Base-by-base conservation (phyloP, 495 filamentous ascomycete species). In the Hamigera avellanea region DNA sequence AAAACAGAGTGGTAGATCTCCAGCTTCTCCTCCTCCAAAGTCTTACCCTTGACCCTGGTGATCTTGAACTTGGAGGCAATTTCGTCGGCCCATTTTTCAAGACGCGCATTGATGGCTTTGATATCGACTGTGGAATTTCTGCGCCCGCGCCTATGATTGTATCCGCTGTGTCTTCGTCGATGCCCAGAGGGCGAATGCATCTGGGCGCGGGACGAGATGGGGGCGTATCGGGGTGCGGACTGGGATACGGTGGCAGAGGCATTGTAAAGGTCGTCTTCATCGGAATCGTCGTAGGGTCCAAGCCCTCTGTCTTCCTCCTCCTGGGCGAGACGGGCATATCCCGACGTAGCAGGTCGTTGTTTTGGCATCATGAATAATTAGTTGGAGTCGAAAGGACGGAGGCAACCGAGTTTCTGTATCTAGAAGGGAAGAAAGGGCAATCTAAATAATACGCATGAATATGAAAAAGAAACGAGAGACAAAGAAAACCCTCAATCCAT, bases 1-100 rank as follows among this genome's bases (percentile, higher is more conserved):
- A 96, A 99, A 16, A 99, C 91, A 1, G 86, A 91, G 62, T 95
- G 85, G 46, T 95, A 86, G 33, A 99, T 99, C 61, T 99, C 93
- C 21, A 95, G 70, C 33, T 76, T 81, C 56, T 88, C 86, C 45
- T 93, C 87, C 44, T 88, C 82, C 17, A 73, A 64, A 14, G 70
- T 73, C 55, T 74, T 82, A 19, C 82, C 83, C 57, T 81, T 88
- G 43, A 79, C 76, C 27, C 75, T 76, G 39, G 72, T 66, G 48
- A 87, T 84, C 64, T 94, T 96, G 73, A 98, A 96, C 49, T 93
- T 93, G 45, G 81, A 83, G 19, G 93, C 89, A 49, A 99, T 96
- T 64, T 99, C 89, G 45, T 95, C 89, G 27, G 93, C 93, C 91
- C 91, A 99, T 46, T 83, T 70, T 56, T 99, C 91, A 14, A 99